Conservation (phyloP, 139 green algal species). For the Coelastrella sp. region DNA sequence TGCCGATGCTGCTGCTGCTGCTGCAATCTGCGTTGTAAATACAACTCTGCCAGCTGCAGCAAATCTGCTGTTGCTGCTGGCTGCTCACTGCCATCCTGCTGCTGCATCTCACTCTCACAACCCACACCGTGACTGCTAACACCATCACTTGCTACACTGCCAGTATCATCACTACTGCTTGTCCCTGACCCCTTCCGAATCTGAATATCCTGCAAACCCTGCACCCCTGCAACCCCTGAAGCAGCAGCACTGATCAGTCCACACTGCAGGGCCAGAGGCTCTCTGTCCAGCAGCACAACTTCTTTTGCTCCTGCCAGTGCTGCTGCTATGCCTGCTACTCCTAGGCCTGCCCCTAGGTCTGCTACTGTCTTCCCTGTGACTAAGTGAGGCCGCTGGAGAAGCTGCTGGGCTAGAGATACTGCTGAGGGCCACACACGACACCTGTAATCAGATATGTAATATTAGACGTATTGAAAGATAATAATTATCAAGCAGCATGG, state of each 20-base stretch:
- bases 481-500: no score
- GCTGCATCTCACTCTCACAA: not conserved
- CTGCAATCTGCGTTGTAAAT: constrained; percentile 28
- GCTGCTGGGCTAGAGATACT: constrained; percentile 71
- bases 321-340: constrained; percentile 80
- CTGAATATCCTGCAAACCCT: constrained; percentile 9
- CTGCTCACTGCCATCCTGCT: not conserved
- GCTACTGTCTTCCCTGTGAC: constrained; percentile 55
- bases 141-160: not conserved
- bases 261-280: constrained; percentile 85
- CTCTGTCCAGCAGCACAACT: constrained; percentile 85
- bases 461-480: no score
- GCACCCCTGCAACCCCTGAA: constrained; percentile 29
- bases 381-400: constrained; percentile 70
- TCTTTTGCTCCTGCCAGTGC: constrained; percentile 71
- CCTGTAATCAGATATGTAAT: no score
- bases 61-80: constrained; percentile 31
- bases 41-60: constrained; percentile 15
- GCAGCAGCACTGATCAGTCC: constrained; percentile 64
- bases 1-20: not conserved
- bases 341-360: constrained; percentile 68
- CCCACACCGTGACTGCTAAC: not conserved
- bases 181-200: not conserved
- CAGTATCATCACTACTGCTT: not conserved
- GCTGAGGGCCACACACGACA: constrained; percentile 83